phyloP scores from a whole-genome alignment of 2,329 filamentous ascomycete genomes.

The Rutstroemia sydowiana region DNA sequence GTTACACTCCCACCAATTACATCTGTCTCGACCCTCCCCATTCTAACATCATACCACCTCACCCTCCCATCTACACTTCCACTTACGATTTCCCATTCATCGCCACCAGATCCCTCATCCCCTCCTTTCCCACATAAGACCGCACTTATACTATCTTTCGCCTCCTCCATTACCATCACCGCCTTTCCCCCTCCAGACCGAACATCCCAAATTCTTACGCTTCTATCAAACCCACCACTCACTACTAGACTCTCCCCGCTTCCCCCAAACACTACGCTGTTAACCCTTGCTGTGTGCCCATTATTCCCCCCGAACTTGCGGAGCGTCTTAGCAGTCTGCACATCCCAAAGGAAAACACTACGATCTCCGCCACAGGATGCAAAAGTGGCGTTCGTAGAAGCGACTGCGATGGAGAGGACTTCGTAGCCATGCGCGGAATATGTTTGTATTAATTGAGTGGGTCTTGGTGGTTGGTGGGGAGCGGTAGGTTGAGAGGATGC shows the following conservation, averaged over 20 bases:
- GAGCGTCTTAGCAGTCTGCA: constrained; percentile 68
- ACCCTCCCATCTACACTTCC: constrained; percentile 82
- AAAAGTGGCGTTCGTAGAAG: constrained; percentile 74
- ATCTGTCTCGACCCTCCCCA: constrained; percentile 64
- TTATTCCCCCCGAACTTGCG: constrained; percentile 59
- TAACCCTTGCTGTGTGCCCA: constrained; percentile 49
- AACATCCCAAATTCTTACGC: constrained; percentile 69
- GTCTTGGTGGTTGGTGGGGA: constrained; percentile 33
- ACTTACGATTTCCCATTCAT: constrained; percentile 55
- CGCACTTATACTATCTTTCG: constrained; percentile 56
- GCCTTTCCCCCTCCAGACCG: constrained; percentile 45
- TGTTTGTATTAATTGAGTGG: constrained; percentile 63
- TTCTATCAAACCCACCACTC: constrained; percentile 67
- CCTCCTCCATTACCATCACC: constrained; percentile 66
- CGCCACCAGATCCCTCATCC: constrained; percentile 54
- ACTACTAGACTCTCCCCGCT: constrained; percentile 66
- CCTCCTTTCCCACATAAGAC: constrained; percentile 35
- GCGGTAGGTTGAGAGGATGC: constrained; percentile 32
- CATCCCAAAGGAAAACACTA: constrained; percentile 90
- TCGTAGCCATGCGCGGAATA: constrained; percentile 90
- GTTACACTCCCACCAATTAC: constrained; percentile 68
- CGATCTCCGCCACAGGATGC: constrained; percentile 86
- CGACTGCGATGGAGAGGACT: constrained; percentile 72
- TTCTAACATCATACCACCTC: constrained; percentile 73
- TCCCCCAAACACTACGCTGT: constrained; percentile 72